phyloP scores from a whole-genome alignment of 23 red algal species.

The Gracilaria gracilis region DNA sequence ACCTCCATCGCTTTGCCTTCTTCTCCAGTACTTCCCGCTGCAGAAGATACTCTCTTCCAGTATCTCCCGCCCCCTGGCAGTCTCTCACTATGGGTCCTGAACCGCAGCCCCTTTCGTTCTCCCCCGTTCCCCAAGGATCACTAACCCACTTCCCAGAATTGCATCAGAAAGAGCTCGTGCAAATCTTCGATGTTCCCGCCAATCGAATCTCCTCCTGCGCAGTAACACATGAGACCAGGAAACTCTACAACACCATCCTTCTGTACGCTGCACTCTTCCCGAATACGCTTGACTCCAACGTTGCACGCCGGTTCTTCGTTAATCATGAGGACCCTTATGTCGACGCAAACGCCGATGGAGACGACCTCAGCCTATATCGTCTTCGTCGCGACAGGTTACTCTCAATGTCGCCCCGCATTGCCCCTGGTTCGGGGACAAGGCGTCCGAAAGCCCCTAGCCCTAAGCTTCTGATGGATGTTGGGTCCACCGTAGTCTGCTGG shows the following conservation, averaged over 20 bases:
- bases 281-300: not conserved
- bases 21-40: too few relatives aligned
- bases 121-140: not conserved
- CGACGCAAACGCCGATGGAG: not conserved
- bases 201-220: constrained; percentile 4
- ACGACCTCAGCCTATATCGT: not conserved
- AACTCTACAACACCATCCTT: constrained; percentile 36
- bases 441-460: not conserved
- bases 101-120: constrained; percentile 3
- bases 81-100: not conserved
- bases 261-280: constrained; percentile 16
- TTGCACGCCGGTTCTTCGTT: not conserved
- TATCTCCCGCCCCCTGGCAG: not conserved
- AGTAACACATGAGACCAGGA: not conserved
- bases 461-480: constrained; percentile 16
- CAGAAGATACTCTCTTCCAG: not conserved
- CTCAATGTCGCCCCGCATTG: not conserved
- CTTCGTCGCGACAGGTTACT: not conserved
- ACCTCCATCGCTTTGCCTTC: too few relatives aligned
- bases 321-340: not conserved
- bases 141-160: constrained; percentile 1
- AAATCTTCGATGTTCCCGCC: not conserved
- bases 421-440: not conserved
- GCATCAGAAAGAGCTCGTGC: not conserved
- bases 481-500: constrained; percentile 25